These are phyloP conservation scores for Globisporangium perplexum DNA, from an alignment of 352 stramenopile species.

Conservation along the genomic window DNA sequence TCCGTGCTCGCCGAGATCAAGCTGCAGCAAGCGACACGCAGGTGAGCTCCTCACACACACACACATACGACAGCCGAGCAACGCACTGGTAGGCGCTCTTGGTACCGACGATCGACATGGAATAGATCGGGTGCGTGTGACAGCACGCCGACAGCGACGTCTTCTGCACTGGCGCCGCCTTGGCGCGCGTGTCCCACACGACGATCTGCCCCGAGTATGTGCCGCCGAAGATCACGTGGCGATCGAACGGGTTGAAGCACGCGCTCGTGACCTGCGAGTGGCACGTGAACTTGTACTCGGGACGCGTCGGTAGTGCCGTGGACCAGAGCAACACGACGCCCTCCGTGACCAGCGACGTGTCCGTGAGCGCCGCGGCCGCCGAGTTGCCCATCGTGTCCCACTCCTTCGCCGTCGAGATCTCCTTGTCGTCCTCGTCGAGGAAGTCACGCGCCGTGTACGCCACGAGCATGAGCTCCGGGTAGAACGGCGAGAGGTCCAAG, in stretches of 20 bases:
- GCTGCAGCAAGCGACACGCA: constrained; percentile 34
- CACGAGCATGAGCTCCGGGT: constrained; percentile 69
- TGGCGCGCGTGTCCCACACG: constrained; percentile 83
- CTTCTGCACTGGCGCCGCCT: constrained; percentile 76
- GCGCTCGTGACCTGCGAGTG: constrained; percentile 83
- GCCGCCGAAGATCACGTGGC: constrained; percentile 78
- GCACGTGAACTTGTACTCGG: constrained; percentile 85
- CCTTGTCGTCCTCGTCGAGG: constrained; percentile 64
- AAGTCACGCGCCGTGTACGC: constrained; percentile 67
- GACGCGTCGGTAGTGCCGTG: constrained; percentile 66
- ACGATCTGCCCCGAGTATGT: constrained; percentile 87
- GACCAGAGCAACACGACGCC: constrained; percentile 84
- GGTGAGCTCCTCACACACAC: neutral
- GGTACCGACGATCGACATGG: constrained; percentile 74
- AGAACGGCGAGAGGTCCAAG: constrained; percentile 80
- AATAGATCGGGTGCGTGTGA: constrained; percentile 87
- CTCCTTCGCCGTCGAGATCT: constrained; percentile 44
- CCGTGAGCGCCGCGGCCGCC: constrained; percentile 33
- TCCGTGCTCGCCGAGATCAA: constrained; percentile 85
- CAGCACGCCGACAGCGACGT: constrained; percentile 73
- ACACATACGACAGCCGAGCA: neutral
- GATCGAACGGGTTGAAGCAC: constrained; percentile 86
- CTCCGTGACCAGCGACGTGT: constrained; percentile 62
- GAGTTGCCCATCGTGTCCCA: constrained; percentile 73
- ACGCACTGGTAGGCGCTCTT: constrained; percentile 81